Evolutionary conservation across 306 rosid species (phyloP), one percentile per base, ranked within the genome.

Genomic region (Trifolium repens): DNA sequence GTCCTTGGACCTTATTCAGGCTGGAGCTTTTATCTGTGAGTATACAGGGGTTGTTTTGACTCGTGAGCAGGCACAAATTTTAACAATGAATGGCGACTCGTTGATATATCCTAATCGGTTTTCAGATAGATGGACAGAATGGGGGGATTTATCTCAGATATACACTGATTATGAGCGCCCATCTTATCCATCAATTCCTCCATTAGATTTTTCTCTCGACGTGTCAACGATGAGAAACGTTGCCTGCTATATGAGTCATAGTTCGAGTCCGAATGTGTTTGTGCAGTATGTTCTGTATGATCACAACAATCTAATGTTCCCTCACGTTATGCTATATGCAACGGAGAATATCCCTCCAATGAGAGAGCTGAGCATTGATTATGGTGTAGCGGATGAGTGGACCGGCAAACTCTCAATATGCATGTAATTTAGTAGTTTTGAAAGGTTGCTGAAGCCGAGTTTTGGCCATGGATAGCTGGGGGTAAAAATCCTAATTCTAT

Each of bases 281-380:
- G 97, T 91, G 81, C 99, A 92, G 81, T 90, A 84, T 62, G 93
- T 94, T 84, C 90, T 94, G 32, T 86, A 84, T 81, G 97, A 92
- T 85, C 99, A 94, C 86, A 90, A 92, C 77, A 94, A 89, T 61
- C 78, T 94, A 78, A 91, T 92, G 99, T 94, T 94, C 81, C 99
- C 99, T 43, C 99, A 90, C 73, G 81, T 90, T 80, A 94, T 92
- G 99, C 84, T 91, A 67, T 94, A 90, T 72, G 97, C 99, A 65
- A 84, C 89, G 92, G 99, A 94, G 82, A 94, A 88, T 72, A 90
- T 94, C 84, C 99, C 99, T 82, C 97, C 99, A 49, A 50, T 94
- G 92, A 92, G 99, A 80, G 97, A 94, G 86, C 86, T 94, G 72
- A 92, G 96, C 86, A 82, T 94, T 76, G 99, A 94, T 80, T 94